phyloP scores from a whole-genome alignment of 345 rosid species.

The Eucalyptus dawsonii region DNA sequence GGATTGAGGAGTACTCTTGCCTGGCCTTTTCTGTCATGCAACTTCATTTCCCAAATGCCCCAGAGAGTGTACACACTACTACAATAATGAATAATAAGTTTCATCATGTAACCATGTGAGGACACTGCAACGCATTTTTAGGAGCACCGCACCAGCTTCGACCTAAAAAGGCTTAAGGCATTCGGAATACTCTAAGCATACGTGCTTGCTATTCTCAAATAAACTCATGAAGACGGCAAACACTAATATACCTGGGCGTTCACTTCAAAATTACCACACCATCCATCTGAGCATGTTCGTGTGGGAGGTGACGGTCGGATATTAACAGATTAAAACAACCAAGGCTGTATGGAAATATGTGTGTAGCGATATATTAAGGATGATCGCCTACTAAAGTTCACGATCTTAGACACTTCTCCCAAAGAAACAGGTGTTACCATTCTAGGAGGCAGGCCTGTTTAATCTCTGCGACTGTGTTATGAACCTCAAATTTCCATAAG shows the following conservation, averaged over 20 bases:
- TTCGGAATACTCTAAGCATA: not conserved
- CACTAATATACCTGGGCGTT: not conserved
- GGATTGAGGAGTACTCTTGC: not conserved
- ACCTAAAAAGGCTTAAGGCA: not conserved
- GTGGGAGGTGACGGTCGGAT: not conserved
- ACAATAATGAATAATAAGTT: not conserved
- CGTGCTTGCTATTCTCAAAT: not conserved
- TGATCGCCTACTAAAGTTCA: not conserved
- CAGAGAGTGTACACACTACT: not conserved
- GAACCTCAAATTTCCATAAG: constrained; percentile 48
- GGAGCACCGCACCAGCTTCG: not conserved
- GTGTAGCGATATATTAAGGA: not conserved
- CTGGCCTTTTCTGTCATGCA: not conserved
- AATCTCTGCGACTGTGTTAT: constrained; percentile 19
- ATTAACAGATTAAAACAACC: not conserved
- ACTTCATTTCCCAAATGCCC: not conserved
- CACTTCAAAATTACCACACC: constrained; percentile 1
- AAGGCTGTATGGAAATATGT: not conserved
- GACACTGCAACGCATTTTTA: not conserved
- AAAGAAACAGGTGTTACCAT: not conserved
- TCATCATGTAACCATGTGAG: not conserved
- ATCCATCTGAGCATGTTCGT: not conserved
- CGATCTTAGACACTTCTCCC: not conserved
- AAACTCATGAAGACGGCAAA: not conserved
- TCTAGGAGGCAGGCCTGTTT: not conserved